Percentiles rank a stretch among this genome's conserved stretches.
Conservation (phyloP, 73 alveolate genomes). For the Effrenium voratum region DNA sequence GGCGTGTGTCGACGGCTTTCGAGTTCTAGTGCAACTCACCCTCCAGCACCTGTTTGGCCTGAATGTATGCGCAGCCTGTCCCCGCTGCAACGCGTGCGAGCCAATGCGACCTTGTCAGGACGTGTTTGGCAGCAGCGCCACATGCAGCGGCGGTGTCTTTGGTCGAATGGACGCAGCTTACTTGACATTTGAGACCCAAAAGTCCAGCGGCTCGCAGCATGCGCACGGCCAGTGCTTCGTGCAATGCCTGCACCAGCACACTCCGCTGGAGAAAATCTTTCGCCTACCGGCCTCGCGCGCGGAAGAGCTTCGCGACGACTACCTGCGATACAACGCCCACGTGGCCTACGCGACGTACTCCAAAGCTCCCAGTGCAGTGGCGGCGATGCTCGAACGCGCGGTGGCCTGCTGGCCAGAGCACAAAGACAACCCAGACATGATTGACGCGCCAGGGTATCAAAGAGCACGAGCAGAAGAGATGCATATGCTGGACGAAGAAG, state of each 20-base stretch:
- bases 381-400: no score
- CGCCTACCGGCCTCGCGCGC: background rate
- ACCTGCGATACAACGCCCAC: background rate
- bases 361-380: no score
- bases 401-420: no score
- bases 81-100: background rate
- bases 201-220: background rate
- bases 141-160: background rate
- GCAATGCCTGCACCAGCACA: constrained; percentile 18
- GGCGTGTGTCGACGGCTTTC: background rate
- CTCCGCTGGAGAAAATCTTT: background rate
- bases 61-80: background rate
- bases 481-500: background rate
- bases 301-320: background rate
- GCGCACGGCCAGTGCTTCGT: background rate
- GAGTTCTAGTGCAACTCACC: background rate
- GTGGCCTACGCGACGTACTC: background rate
- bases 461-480: no score
- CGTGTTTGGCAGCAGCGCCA: background rate
- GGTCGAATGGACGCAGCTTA: constrained; percentile 3
- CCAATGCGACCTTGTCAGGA: background rate
- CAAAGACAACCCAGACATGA: no score
- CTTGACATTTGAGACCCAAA: background rate
- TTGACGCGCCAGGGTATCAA: no score
- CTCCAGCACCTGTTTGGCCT: constrained; percentile 1